Base-by-base conservation (phyloP, 148 eudicot species). In the Silene conica region DNA sequence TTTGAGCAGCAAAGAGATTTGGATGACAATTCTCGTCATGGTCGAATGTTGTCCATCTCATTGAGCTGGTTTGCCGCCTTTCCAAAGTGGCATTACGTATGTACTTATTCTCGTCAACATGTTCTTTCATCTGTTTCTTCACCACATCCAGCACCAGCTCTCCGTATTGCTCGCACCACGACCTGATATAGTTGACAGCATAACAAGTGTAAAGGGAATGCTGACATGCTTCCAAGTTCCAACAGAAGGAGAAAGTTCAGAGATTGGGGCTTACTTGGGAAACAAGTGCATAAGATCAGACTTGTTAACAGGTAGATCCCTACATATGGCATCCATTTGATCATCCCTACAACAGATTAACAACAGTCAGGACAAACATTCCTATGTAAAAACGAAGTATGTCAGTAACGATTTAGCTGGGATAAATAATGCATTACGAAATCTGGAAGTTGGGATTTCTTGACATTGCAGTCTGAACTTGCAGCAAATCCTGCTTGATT, bases 301-400 rank as follows among this genome's bases (percentile, higher is more conserved):
- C 81, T 85, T 90, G 77, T 89, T 94, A 12, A 84, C 88, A 6
- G 98, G 98, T 63, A 90, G 97, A 84, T 89, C 82, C 26, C 91
- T 91, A 50, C 92, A 88, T 71, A 93, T 89, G 4, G 65, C 90
- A 59, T 93, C 91, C 79, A 93, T 85, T 75, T 93, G 89, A 70
- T 88, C 94, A 75, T 91, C 82, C 83, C 98, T 93, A 74, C 57
- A 74, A 14, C 19, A 22, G 31, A 52, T 34, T 18, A 31, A 63
- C 60, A 8, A 28, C 54, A 69, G 22, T 19, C 54, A 23, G 18
- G 62, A 28, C 28, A 50, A 23, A 31, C 18, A 50, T 70, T 13
- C 56, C 56, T 8, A 8, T 15, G 31, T 20, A 26, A 26, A 1
- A 26, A 26, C 25, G 48, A 21, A 43, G 2, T 25, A 50, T 60